Evolutionary conservation across 1,139 yeast species (phyloP).

Genomic region (Hansenula sp.): DNA sequence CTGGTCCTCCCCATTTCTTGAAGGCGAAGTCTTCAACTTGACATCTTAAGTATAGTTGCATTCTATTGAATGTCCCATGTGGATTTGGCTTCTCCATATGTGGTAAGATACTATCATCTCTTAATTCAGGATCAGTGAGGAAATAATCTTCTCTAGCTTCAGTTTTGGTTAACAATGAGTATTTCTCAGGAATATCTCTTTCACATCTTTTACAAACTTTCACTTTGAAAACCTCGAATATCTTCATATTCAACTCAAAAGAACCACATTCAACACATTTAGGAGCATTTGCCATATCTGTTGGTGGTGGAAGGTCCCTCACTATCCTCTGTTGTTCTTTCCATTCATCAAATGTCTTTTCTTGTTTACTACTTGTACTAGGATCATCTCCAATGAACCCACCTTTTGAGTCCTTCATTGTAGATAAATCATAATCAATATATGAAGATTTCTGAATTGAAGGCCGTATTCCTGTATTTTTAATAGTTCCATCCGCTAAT

Average conservation of each 20-base stretch:
- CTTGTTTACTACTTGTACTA: slow-evolving; percentile 25
- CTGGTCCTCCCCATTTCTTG: slow-evolving; percentile 93
- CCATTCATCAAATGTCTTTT: slow-evolving; percentile 72
- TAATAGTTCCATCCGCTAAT: not conserved
- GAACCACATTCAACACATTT: slow-evolving; percentile 76
- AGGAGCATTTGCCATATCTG: slow-evolving; percentile 67
- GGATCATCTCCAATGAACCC: slow-evolving; percentile 65
- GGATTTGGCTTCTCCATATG: slow-evolving; percentile 92
- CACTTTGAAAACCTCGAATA: slow-evolving; percentile 61
- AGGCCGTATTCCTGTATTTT: slow-evolving; percentile 24
- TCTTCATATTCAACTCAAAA: slow-evolving; percentile 73
- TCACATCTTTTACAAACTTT: slow-evolving; percentile 81
- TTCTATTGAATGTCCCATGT: slow-evolving; percentile 79
- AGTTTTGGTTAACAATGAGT: slow-evolving; percentile 86
- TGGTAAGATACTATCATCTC: slow-evolving; percentile 63
- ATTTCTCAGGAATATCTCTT: slow-evolving; percentile 74
- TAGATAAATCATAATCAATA: slow-evolving; percentile 88
- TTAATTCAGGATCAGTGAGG: slow-evolving; percentile 86
- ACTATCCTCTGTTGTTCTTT: slow-evolving; percentile 53
- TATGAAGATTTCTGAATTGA: slow-evolving; percentile 58
- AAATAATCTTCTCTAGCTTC: slow-evolving; percentile 93
- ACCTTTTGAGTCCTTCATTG: slow-evolving; percentile 84
- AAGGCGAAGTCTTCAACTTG: slow-evolving; percentile 92
- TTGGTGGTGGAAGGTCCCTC: slow-evolving; percentile 62
- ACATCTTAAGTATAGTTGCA: slow-evolving; percentile 85